Evolutionary conservation across 1,284 basidiomycete species (phyloP), one percentile per base, ranked within the genome.

Genomic region (Austroboletus novae-zelandiae): DNA sequence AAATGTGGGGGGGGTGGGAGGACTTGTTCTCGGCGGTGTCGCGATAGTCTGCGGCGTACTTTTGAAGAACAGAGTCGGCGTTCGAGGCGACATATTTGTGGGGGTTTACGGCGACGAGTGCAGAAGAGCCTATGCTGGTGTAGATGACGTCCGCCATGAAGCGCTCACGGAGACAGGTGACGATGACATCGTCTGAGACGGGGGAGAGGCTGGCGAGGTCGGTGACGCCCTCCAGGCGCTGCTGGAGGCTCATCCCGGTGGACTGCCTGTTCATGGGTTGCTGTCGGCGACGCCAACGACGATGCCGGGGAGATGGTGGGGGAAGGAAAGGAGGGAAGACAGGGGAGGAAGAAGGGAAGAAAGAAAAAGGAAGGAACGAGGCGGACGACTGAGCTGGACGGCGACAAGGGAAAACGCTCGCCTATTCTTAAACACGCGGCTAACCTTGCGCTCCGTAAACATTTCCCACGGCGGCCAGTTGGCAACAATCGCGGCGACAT

Each of bases 141-240:
- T 95, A 95, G 56, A 92, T 86, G 56, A 74, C 81, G 72, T 93
- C 89, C 2, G 82, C 74, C 74, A 92, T 84, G 71, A 94, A 95
- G 36, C 91, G 80, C 71, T 94, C 25, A 1, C 25, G 25, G 25
- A 27, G 25, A 27, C 25, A 27, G 25, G 25, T 27, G 25, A 27
- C 25, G 64, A 91, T 83, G 66, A 83, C 76, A 66, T 91, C 89
- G 74, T 91, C 89, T 8, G 84, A 84, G 51, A 86, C 63, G 47
- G 79, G 69, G 2, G 79, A 72, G 49, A 89, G 77, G 34, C 71
- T 71, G 20, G 82, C 68, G 62, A 90, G 79, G 79, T 90, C 83
- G 14, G 72, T 75, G 58, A 81, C 79, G 48, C 76, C 77, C 74
- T 89, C 84, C 57, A 89, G 79, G 62, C 78, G 80, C 65, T 84